Conservation (phyloP, 1,284 basidiomycete genomes). For the Trichosporon asahii region DNA sequence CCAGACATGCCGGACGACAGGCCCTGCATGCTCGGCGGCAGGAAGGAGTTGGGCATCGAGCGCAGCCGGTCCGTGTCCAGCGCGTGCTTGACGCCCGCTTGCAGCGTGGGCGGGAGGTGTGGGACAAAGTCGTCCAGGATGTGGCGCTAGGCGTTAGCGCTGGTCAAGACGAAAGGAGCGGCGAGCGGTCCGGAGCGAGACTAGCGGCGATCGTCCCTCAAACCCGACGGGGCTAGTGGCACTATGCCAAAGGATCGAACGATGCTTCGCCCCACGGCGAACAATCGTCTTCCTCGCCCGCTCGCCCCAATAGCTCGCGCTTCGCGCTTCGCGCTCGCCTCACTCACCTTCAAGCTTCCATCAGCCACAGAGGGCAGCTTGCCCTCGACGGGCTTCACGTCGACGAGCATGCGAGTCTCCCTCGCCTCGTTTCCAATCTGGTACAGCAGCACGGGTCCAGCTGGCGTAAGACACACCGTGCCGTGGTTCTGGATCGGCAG, state of each 20-base stretch:
- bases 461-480: constrained; percentile 72
- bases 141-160: constrained; percentile 56
- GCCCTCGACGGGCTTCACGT: constrained; percentile 62
- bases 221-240: not conserved
- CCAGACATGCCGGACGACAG: constrained; percentile 57
- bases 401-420: constrained; percentile 88
- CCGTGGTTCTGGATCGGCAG: constrained; percentile 82
- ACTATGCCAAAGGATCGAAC: not conserved
- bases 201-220: not conserved
- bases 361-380: constrained; percentile 71
- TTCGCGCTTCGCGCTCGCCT: too few species aligned
- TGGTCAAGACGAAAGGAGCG: not conserved
- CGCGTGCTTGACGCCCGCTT: constrained; percentile 61
- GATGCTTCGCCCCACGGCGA: not conserved
- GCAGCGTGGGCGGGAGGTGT: constrained; percentile 69
- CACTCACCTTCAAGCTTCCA: constrained; percentile 62
- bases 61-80: constrained; percentile 70
- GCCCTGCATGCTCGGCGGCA: constrained; percentile 81
- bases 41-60: constrained; percentile 93
- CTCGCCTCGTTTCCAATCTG: constrained; percentile 64
- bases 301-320: too few species aligned
- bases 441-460: constrained; percentile 83
- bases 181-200: too few species aligned
- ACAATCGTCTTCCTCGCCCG: too few species aligned
- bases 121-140: constrained; percentile 71